A percentile compares a stretch with the other conserved stretches of the same genome.
Conservation (phyloP, 139 green algal genomes). For the Micractinium sp. region DNA sequence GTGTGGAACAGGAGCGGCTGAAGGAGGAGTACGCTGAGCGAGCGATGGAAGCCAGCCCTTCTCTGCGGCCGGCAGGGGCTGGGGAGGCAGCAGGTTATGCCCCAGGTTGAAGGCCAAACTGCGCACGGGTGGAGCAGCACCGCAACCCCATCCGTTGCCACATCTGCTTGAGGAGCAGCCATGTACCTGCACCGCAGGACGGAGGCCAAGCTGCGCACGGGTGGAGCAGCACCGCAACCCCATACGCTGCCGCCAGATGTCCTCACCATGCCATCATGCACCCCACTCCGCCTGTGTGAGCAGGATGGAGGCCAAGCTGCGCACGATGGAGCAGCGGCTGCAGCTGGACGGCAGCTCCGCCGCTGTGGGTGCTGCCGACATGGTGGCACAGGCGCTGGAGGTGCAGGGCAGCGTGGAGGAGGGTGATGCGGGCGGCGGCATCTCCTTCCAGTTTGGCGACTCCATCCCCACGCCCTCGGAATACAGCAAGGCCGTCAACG, state of each 20-base stretch:
- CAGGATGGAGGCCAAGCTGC: constrained; percentile 62
- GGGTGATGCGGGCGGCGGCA: background rate
- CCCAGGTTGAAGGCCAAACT: too few relatives aligned
- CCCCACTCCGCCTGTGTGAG: background rate
- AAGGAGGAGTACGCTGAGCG: background rate
- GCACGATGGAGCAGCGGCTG: constrained; percentile 56
- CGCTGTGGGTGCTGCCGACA: background rate
- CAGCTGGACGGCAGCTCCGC: background rate
- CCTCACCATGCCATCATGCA: background rate
- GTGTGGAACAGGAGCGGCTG: background rate
- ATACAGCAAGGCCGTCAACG: background rate
- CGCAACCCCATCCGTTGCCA: too few relatives aligned
- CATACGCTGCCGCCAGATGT: too few relatives aligned
- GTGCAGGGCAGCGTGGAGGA: background rate
- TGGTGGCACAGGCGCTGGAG: background rate
- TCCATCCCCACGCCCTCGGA: background rate
- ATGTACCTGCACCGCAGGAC: too few relatives aligned
- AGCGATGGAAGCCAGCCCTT: background rate
- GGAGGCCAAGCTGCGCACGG: too few relatives aligned
- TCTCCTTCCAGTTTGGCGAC: constrained; percentile 29
- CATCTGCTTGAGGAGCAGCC: too few relatives aligned
- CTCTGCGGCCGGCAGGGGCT: background rate
- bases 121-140: too few relatives aligned
- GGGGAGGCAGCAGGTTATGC: background rate
- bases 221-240: too few relatives aligned